These are phyloP conservation scores for Candida germanica DNA, from an alignment of 805 yeast genomes.

Conservation along the genomic window DNA sequence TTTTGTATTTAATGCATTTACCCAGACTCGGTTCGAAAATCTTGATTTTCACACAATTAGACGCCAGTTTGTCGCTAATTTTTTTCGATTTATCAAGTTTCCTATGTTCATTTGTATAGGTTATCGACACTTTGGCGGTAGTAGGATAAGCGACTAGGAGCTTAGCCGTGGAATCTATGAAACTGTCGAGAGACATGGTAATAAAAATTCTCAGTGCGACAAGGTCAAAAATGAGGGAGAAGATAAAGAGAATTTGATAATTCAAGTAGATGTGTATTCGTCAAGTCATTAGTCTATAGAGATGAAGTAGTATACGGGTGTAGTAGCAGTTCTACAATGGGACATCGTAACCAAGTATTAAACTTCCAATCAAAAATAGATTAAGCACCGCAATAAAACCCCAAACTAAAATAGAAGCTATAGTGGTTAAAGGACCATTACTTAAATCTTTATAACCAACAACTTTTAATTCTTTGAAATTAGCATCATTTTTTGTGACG, in stretches of 20 bases:
- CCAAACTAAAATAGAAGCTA: slow-evolving; percentile 62
- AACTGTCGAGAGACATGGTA: slow-evolving; percentile 10
- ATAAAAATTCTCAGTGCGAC: neutral
- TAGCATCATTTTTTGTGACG: neutral
- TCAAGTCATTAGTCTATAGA: neutral
- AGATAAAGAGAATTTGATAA: too few species aligned
- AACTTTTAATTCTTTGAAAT: slow-evolving; percentile 1
- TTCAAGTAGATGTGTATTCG: too few species aligned
- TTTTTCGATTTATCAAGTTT: slow-evolving; percentile 16
- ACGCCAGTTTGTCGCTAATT: slow-evolving; percentile 18
- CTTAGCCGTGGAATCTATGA: slow-evolving; percentile 16
- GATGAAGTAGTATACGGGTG: neutral
- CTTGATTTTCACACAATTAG: slow-evolving; percentile 49
- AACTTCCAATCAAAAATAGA: slow-evolving; percentile 55
- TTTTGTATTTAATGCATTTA: slow-evolving; percentile 53
- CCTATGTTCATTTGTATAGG: slow-evolving; percentile 31
- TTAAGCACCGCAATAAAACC: slow-evolving; percentile 67
- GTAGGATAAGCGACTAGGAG: slow-evolving; percentile 38
- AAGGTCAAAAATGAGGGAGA: too few species aligned
- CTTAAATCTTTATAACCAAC: slow-evolving; percentile 60
- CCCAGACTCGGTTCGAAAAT: slow-evolving; percentile 66
- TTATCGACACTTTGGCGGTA: slow-evolving; percentile 32
- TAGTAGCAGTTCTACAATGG: slow-evolving; percentile 16
- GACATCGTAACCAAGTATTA: slow-evolving; percentile 27
- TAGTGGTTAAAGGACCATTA: slow-evolving; percentile 55